Evolutionary conservation across 441 rosid species (phyloP), one percentile per base, ranked within the genome.

Genomic region (Geranium incanum): DNA sequence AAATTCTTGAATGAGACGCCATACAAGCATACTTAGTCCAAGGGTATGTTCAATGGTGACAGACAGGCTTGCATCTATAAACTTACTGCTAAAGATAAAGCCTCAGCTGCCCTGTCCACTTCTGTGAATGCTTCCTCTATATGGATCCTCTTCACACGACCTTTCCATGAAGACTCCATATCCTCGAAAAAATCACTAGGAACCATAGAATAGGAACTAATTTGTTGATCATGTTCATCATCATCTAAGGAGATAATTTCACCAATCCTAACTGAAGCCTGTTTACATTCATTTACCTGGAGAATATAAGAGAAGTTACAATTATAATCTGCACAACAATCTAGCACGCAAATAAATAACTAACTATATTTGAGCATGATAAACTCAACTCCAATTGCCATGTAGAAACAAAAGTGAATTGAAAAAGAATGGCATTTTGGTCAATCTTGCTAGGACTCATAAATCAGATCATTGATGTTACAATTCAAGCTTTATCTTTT

Each of bases 111-210:
- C 73, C 70, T 79, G 78, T 80, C 89, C 63, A 92, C 95, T 81
- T 83, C 86, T 45, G 78, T 78, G 77, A 79, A 81, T 82, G 89
- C 92, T 67, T 87, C 80, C 74, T 88, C 86, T 69, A 92, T 77
- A 75, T 95, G 99, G 65, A 87, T 78, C 80, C 85, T 87, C 81
- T 90, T 95, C 37, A 95, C 85, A 37, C 95, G 96, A 21, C 92
- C 88, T 80, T 84, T 86, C 98, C 99, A 95, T 33, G 89, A 78
- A 74, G 86, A 88, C 74, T 95, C 97, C 92, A 95, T 85, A 83
- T 92, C 98, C 75, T 86, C 90, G 68, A 95, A 92, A 85, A 95
- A 92, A 13, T 92, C 99, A 76, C 79, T 73, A 0, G 99, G 97
- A 74, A 95, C 78, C 65, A 69, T 76, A 66, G 80, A 78, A 68